Base-by-base conservation (phyloP, 331 rosid genomes). In the Quercus phellos region DNA sequence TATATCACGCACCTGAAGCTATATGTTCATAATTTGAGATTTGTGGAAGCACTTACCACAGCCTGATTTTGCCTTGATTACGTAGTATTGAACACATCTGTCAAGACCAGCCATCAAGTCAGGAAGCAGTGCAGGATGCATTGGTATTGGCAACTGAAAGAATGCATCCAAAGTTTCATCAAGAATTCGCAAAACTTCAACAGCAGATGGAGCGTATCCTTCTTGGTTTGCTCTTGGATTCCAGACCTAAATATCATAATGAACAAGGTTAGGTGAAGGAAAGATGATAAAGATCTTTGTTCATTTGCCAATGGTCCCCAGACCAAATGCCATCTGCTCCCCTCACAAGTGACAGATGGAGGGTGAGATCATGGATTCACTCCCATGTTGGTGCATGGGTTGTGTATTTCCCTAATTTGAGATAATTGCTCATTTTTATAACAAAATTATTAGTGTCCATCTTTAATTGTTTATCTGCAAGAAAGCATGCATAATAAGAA, bases 121-220 rank as follows among this genome's bases (percentile, higher is more conserved):
- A 35, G 99, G 99, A 85, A 95, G 99, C 79, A 93, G 67, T 7
- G 89, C 93, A 76, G 99, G 99, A 88, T 95, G 99, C 98, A 91
- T 91, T 1, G 94, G 93, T 84, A 95, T 95, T 43, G 99, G 99
- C 83, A 95, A 92, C 88, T 82, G 93, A 88, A 95, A 95, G 83
- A 84, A 95, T 73, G 99, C 97, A 75, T 87, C 98, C 89, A 95
- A 77, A 75, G 94, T 95, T 84, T 95, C 99, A 80, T 95, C 90
- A 26, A 93, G 72, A 50, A 84, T 85, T 55, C 99, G 89, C 86
- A 95, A 77, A 81, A 91, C 97, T 75, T 95, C 99, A 75, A 89
- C 93, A 81, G 98, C 96, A 77, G 99, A 95, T 73, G 98, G 89
- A 42, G 98, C 98, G 76, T 75, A 91, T 55, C 97, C 99, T 24